Evolutionary conservation across 495 filamentous ascomycete genomes (phyloP), one percentile per base, ranked within the genome.

Genomic region (Geopyxis carbonaria): DNA sequence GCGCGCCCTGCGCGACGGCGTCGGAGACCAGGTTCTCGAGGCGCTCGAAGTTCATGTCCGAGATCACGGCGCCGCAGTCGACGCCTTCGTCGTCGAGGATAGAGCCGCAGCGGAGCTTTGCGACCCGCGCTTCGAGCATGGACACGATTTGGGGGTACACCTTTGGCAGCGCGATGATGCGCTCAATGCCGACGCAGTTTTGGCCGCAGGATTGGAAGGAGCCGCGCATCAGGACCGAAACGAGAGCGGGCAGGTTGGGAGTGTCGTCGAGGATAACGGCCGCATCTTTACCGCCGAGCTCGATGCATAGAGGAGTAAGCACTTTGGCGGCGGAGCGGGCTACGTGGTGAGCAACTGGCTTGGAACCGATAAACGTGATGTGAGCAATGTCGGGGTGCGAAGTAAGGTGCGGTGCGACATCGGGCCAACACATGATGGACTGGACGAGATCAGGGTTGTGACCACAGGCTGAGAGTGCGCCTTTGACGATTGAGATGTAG

Each of bases 151-250:
- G 61, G 32, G 74, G 58, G 64, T 95, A 95, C 30, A 74, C 64
- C 14, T 62, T 61, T 1, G 83, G 78, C 8, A 77, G 67, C 32
- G 78, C 80, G 51, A 99, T 73, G 57, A 95, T 76, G 28, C 89
- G 78, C 61, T 99, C 89, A 41, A 93, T 81, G 43, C 91, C 89
- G 57, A 95, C 83, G 60, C 89, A 99, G 61, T 99, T 99, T 55
- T 99, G 89, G 1, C 89, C 89, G n/a, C 86, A 74, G 40, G 85
- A 82, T 58, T 94, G 87, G 65, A 95, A 99, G 22, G 79, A 78
- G 29, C 86, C 89, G 36, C 91, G 75, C 63, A 95, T 72, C 45
- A 95, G 69, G 43, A 85, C 77, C 21, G 82, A 78, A 20, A 72
- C 72, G 34, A 94, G 72, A 25, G 72, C 64, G 0, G 69, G 52